A percentile compares a stretch with the other conserved stretches of the same genome.
Evolutionary conservation across 2,329 filamentous ascomycete species (phyloP).

Genomic region (Paracorniculantispora psalliotae): DNA sequence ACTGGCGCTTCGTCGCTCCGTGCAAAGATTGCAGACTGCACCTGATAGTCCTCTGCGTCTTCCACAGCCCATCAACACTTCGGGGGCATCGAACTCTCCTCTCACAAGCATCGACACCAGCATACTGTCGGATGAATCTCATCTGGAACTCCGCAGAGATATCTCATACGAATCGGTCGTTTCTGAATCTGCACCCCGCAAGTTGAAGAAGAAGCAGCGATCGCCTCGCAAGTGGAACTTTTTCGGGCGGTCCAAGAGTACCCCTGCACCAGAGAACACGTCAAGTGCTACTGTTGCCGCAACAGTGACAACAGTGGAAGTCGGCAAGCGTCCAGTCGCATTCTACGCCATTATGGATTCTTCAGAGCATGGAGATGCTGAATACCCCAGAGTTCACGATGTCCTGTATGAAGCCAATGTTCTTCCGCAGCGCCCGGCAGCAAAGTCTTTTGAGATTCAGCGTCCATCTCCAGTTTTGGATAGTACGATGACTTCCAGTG

Average conservation of each 20-base stretch:
- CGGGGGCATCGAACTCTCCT: conserved; percentile 39
- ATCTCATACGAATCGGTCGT: conserved; percentile 26
- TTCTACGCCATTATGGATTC: conserved; percentile 60
- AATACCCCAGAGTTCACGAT: conserved; percentile 35
- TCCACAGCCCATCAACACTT: conserved; percentile 49
- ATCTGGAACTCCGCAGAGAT: conserved; percentile 36
- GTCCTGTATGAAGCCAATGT: conserved; percentile 43
- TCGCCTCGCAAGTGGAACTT: conserved; percentile 61
- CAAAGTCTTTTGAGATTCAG: conserved; percentile 5
- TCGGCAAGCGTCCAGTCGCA: conserved; percentile 48
- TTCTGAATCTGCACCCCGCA: conserved; percentile 39
- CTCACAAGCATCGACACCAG: conserved; percentile 54
- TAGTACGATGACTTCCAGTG: neutral
- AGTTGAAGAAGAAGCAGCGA: conserved; percentile 49
- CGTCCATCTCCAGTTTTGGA: neutral
- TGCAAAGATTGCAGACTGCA: conserved; percentile 44
- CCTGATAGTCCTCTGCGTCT: conserved; percentile 42
- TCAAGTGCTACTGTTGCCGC: conserved; percentile 38
- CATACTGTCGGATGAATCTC: conserved; percentile 53
- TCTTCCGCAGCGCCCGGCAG: conserved; percentile 6
- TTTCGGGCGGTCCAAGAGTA: conserved; percentile 51
- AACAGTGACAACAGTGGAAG: conserved; percentile 43
- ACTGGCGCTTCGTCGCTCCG: conserved; percentile 50
- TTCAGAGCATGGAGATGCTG: conserved; percentile 49
- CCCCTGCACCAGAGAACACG: conserved; percentile 34